Evolutionary conservation across 371 early-diverging fungal species (phyloP).

Genomic region (Blakeslea trispora): DNA sequence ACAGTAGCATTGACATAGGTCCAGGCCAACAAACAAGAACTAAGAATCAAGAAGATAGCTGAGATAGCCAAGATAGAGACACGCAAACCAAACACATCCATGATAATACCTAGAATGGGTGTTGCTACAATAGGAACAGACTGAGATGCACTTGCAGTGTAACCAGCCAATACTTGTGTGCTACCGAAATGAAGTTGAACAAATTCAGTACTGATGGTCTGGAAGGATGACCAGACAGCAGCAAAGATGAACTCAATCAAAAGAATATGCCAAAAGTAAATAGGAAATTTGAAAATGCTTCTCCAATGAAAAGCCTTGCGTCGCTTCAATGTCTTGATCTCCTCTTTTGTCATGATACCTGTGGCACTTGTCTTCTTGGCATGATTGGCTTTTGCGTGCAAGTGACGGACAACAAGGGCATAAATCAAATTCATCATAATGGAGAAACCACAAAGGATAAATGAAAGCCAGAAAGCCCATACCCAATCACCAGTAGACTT

Average conservation of each 20-base stretch:
- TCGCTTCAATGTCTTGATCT: conserved; percentile 28
- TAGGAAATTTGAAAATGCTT: conserved; percentile 48
- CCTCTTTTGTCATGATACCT: conserved; percentile 16
- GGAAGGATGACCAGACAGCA: conserved; percentile 59
- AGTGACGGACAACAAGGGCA: conserved; percentile 40
- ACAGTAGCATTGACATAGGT: conserved; percentile 42
- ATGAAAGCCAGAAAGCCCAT: conserved; percentile 55
- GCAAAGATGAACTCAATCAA: conserved; percentile 50
- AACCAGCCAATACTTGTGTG: conserved; percentile 46
- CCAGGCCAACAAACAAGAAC: conserved; percentile 47
- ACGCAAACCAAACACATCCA: conserved; percentile 56
- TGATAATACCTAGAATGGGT: conserved; percentile 55
- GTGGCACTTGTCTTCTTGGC: too few relatives aligned
- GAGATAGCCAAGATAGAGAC: conserved; percentile 40
- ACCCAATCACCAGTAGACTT: conserved; percentile 49
- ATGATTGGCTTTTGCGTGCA: conserved; percentile 30
- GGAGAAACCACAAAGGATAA: conserved; percentile 49
- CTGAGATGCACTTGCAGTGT: conserved; percentile 54
- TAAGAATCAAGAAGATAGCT: conserved; percentile 46
- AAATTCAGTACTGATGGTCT: conserved; percentile 52
- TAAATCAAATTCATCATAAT: conserved; percentile 49
- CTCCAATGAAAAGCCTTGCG: conserved; percentile 45
- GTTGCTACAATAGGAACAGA: conserved; percentile 57
- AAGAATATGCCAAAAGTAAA: conserved; percentile 52
- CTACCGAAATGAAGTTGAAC: conserved; percentile 45